Evolutionary conservation across 2,329 filamentous ascomycete species (phyloP).

Genomic region (Trichoderma aggressivum): DNA sequence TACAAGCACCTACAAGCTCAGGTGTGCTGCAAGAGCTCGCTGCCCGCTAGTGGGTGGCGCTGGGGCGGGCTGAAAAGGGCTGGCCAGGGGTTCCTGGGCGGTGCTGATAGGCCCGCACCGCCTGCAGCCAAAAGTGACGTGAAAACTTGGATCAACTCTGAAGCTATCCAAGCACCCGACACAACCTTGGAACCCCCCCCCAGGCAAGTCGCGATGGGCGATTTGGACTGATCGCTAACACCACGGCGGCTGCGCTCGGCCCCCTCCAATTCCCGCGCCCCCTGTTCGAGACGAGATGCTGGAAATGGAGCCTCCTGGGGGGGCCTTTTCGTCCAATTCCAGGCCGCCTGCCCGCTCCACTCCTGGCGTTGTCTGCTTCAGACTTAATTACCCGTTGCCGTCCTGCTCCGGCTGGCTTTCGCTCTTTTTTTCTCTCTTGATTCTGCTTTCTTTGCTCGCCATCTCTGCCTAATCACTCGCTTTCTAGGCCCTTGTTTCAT

Average conservation of each 20-base stretch:
- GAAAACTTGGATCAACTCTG: background rate
- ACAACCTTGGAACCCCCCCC: background rate
- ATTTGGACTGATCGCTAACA: background rate
- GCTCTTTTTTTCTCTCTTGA: background rate
- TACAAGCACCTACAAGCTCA: no score
- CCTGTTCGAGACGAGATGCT: background rate
- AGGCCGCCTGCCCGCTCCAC: background rate
- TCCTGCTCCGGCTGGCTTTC: background rate
- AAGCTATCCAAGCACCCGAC: background rate
- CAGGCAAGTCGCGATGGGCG: background rate
- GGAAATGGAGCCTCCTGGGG: background rate
- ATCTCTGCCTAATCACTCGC: slow-evolving; percentile 16
- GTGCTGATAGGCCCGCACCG: background rate
- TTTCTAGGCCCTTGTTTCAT: slow-evolving; percentile 12
- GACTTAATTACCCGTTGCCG: slow-evolving; percentile 12
- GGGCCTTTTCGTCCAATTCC: background rate
- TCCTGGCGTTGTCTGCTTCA: background rate
- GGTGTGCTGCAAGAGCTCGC: background rate
- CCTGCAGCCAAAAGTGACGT: background rate
- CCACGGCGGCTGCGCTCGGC: background rate
- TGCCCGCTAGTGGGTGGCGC: background rate
- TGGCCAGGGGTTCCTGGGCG: background rate
- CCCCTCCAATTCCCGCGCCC: slow-evolving; percentile 1
- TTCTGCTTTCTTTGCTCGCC: background rate
- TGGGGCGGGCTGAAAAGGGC: slow-evolving; percentile 9